A percentile compares a stretch with the other conserved stretches of the same genome.
Conservation (phyloP, 805 yeast species). For the Danielozyma ontarioensis region DNA sequence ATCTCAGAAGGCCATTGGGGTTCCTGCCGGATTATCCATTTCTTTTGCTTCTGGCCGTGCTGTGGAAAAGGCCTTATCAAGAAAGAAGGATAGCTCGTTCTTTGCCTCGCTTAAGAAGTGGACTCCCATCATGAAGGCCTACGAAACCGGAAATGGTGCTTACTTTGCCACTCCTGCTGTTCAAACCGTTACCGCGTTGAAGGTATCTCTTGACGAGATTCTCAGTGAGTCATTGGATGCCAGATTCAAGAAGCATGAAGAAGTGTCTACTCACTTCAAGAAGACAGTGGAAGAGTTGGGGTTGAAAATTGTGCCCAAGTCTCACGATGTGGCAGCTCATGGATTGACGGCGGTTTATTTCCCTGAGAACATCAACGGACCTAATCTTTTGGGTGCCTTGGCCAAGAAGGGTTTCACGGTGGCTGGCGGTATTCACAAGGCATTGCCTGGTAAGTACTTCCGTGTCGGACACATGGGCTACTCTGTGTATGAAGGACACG, state of each 20-base stretch:
- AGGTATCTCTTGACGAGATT: constrained; percentile 70
- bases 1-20: constrained; percentile 93
- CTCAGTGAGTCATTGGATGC: constrained; percentile 48
- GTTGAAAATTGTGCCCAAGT: constrained; percentile 61
- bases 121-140: constrained; percentile 84
- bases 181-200: constrained; percentile 77
- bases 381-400: constrained; percentile 55
- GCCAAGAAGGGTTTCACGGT: constrained; percentile 65
- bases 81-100: constrained; percentile 46
- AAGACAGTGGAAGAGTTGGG: constrained; percentile 52
- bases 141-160: constrained; percentile 72
- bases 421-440: constrained; percentile 89
- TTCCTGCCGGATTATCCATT: constrained; percentile 86
- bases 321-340: constrained; percentile 64
- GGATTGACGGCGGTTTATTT: constrained; percentile 83
- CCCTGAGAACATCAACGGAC: constrained; percentile 69
- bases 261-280: constrained; percentile 65
- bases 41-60: constrained; percentile 76
- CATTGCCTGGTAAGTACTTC: constrained; percentile 74
- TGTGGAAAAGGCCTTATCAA: constrained; percentile 49
- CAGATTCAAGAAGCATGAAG: constrained; percentile 60
- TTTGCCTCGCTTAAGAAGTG: constrained; percentile 76
- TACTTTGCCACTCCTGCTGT: constrained; percentile 98
- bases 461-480: constrained; percentile 97
- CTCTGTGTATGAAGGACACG: constrained; percentile 44